A percentile compares a stretch with the other conserved stretches of the same genome.
Evolutionary conservation across 148 eudicot genomes (phyloP).

Genomic region (Chenopodium album): DNA sequence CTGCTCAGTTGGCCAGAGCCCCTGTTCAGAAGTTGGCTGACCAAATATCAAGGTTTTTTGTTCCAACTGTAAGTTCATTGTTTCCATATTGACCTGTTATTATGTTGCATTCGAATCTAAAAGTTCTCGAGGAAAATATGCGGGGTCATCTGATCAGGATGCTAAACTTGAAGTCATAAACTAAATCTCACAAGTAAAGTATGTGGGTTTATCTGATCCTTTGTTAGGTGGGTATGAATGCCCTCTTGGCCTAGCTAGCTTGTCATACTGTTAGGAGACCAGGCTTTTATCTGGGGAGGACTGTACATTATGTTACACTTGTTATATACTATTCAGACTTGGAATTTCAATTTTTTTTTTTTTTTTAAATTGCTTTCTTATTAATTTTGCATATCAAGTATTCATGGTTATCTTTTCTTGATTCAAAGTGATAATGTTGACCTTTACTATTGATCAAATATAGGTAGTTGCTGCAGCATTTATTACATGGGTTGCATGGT

Average conservation of each 20-base stretch:
- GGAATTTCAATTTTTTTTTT: not conserved
- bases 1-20: constrained; percentile 97
- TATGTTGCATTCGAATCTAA: not conserved
- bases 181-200: not conserved
- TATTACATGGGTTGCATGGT: constrained; percentile 87
- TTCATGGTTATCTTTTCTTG: not conserved
- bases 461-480: constrained; percentile 80
- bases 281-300: not conserved
- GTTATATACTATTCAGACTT: not conserved
- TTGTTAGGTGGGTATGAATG: not conserved
- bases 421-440: not conserved
- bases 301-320: not conserved
- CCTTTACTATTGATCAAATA: constrained; percentile 14
- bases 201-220: not conserved
- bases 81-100: not conserved
- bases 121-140: not conserved
- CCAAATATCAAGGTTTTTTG: constrained; percentile 83
- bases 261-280: not conserved
- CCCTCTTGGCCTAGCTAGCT: not conserved
- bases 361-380: not conserved
- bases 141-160: not conserved
- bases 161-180: not conserved
- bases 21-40: constrained; percentile 99
- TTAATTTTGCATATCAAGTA: not conserved
- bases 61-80: constrained; percentile 68